These are phyloP conservation scores for Candida parachauliodes DNA, from an alignment of 805 yeast genomes.

Conservation along the genomic window DNA sequence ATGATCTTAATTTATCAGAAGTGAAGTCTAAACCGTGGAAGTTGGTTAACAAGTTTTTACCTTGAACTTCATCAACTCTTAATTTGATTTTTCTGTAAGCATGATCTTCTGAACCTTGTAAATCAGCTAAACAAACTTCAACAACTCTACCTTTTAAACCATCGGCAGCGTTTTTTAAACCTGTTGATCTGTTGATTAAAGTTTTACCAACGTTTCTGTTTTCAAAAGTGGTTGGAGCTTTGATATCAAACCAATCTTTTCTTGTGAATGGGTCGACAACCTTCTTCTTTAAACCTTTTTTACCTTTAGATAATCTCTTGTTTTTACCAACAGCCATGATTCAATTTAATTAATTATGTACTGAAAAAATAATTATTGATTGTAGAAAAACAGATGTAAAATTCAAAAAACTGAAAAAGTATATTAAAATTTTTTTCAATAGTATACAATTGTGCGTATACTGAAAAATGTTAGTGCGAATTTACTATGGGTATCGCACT, in stretches of 20 bases:
- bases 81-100: conserved; percentile 95
- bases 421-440: conserved; percentile 4
- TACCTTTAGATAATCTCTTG: conserved; percentile 74
- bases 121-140: conserved; percentile 93
- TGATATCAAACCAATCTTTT: conserved; percentile 98
- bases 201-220: conserved; percentile 99
- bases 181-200: conserved; percentile 96
- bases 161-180: conserved; percentile 97
- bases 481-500: not conserved
- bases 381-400: conserved; percentile 1
- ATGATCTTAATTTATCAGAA: conserved; percentile 93
- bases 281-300: conserved; percentile 99
- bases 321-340: conserved; percentile 61
- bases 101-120: conserved; percentile 99
- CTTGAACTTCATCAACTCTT: conserved; percentile 99
- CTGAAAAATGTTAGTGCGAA: conserved; percentile 1
- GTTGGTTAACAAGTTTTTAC: conserved; percentile 97
- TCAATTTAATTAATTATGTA: conserved; percentile 11
- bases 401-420: not conserved
- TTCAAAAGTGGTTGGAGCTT: conserved; percentile 98
- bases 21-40: conserved; percentile 99
- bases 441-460: not conserved
- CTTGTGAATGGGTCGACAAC: conserved; percentile 99
- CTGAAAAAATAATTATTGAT: not conserved
- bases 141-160: conserved; percentile 97